Base-by-base conservation (phyloP, 73 alveolate genomes). In the Paramecium pentaurelia region DNA sequence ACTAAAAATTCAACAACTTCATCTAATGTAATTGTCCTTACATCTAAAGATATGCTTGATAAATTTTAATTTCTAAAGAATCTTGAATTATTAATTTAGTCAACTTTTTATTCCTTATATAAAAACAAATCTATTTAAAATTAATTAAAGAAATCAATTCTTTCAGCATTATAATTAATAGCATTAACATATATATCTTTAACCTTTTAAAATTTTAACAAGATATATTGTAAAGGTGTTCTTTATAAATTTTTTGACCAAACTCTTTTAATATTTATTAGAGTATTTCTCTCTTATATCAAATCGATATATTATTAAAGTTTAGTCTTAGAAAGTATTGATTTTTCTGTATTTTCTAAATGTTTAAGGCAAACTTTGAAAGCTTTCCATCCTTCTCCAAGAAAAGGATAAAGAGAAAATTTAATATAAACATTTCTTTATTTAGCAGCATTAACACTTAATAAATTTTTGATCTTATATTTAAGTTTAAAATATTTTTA, bases 351-450 rank as follows among this genome's bases (percentile, higher is more conserved):
- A n/a, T 8, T 54, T 18, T 54, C 70, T 18, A 54, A 54, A 18
- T 54, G 32, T 54, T 54, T 54, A 54, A 54, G 28, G 14, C 91
- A 80, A 9, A 20, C 34, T 27, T 80, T 80, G 11, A 80, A 27
- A 2, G 73, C 45, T 25, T 47, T 80, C 91, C 91, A 80, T 80
- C 91, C 91, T 42, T 80, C 91, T 27, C 58, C 58, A 12, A 80
- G 44, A 28, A 44, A 80, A 1, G 71, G 71, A 44, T 44, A 80
- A 2, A 80, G 37, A 20, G 91, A 42, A 11, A 32, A 80, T 49
- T 80, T 80, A 14, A 80, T 80, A 12, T 32, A 80, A 32, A 47
- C 91, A 45, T 80, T 80, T 49, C 91, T 80, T 42, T 28, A 12
- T 28, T 80, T 80, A 3, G 91, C 91, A 14, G 91, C 71, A 22